These are phyloP conservation scores for Capsicum baccatum DNA, from an alignment of 257 asterid species.

Conservation along the genomic window DNA sequence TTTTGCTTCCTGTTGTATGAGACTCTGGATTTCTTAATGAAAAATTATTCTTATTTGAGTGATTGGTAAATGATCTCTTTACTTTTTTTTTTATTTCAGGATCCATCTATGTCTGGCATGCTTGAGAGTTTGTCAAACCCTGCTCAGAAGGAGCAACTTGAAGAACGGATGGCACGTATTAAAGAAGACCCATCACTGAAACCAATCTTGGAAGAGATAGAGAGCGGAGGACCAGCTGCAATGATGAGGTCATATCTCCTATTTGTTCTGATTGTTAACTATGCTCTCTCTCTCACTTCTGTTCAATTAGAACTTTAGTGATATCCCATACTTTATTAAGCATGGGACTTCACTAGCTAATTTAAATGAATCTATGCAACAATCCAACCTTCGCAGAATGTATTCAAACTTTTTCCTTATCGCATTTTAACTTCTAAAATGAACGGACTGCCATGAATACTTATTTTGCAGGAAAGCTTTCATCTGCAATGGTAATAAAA, in stretches of 20 bases:
- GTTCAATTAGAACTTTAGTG: background rate
- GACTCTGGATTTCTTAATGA: conserved; percentile 25
- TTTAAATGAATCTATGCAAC: background rate
- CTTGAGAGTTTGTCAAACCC: conserved; percentile 91
- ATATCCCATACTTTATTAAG: conserved; percentile 1
- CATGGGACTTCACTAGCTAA: conserved; percentile 4
- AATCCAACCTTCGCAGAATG: background rate
- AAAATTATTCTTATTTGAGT: background rate
- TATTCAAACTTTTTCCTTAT: background rate
- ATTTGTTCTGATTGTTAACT: background rate
- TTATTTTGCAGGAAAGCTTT: background rate
- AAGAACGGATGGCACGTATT: conserved; percentile 81
- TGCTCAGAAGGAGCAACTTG: conserved; percentile 77
- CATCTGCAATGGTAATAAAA: background rate
- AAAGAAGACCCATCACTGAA: conserved; percentile 95
- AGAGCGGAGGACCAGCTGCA: conserved; percentile 98
- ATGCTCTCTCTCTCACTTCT: background rate
- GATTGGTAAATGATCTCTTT: conserved; percentile 7
- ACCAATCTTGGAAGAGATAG: conserved; percentile 96
- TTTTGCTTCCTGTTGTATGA: conserved; percentile 14
- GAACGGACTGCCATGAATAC: background rate
- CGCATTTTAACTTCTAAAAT: background rate
- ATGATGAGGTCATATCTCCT: conserved; percentile 81
- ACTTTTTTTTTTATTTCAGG: conserved; percentile 49
- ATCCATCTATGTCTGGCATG: conserved; percentile 97